These are phyloP conservation scores for Yamadazyma atmosphaerica DNA, from an alignment of 1,139 yeast genomes.

Conservation along the genomic window DNA sequence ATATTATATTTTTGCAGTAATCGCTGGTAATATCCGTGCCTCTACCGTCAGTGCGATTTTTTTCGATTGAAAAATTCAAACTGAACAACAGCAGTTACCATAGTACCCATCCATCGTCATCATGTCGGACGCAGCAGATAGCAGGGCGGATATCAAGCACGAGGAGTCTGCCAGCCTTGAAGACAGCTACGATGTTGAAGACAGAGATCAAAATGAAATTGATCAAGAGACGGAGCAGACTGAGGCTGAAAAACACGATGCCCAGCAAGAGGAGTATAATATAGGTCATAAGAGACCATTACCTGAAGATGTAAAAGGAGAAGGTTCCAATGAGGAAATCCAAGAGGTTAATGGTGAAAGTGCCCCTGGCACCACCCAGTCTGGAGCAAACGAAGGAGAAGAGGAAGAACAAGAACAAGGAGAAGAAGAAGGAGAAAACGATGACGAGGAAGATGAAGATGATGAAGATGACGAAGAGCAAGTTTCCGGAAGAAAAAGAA, in stretches of 20 bases:
- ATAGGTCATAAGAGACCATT: constrained; percentile 13
- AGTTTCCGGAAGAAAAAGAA: constrained; percentile 50
- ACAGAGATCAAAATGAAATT: constrained; percentile 47
- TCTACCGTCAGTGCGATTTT: neutral
- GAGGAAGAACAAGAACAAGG: constrained; percentile 15
- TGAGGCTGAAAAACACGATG: constrained; percentile 8
- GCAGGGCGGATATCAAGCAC: constrained; percentile 5
- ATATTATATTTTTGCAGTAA: neutral
- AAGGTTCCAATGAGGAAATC: neutral
- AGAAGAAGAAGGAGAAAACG: constrained; percentile 43
- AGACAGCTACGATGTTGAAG: constrained; percentile 20
- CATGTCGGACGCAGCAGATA: constrained; percentile 13
- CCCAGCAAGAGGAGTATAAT: constrained; percentile 5
- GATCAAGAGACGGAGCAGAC: constrained; percentile 34
- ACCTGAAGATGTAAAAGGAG: constrained; percentile 1
- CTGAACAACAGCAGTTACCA: neutral
- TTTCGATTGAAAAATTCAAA: neutral
- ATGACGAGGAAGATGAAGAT: constrained; percentile 62
- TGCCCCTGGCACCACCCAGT: neutral
- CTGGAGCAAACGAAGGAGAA: neutral
- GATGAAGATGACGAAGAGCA: constrained; percentile 53
- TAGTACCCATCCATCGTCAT: constrained; percentile 6
- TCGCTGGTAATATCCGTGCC: neutral
- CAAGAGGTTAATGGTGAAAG: neutral
- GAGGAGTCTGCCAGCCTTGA: constrained; percentile 6